phyloP scores from a whole-genome alignment of 2,329 filamentous ascomycete species.

The Neofusicoccum cordaticola region DNA sequence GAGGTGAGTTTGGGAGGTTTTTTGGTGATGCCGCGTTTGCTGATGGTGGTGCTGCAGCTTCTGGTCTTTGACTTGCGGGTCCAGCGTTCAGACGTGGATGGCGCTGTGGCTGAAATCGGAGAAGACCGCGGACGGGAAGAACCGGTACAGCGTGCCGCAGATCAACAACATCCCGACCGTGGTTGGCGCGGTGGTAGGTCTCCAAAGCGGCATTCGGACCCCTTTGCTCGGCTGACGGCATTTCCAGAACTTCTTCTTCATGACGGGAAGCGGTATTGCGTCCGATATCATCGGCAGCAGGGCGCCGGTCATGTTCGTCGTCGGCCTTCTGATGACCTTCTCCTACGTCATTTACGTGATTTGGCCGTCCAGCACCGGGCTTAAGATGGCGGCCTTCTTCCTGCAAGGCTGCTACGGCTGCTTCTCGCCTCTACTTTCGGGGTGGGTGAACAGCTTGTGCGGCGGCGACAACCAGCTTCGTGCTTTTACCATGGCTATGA shows the following conservation, averaged over 20 bases:
- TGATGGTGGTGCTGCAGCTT: constrained; percentile 26
- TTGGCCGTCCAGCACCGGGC: constrained; percentile 38
- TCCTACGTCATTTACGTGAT: constrained; percentile 38
- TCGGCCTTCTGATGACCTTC: constrained; percentile 36
- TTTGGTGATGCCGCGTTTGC: neutral
- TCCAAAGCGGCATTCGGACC: accelerated
- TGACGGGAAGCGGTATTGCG: constrained; percentile 29
- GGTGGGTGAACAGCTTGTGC: constrained; percentile 43
- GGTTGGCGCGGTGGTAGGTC: constrained; percentile 33
- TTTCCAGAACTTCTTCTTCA: constrained; percentile 40
- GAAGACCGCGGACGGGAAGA: constrained; percentile 20
- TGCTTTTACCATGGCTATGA: constrained; percentile 36
- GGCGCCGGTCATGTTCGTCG: constrained; percentile 37
- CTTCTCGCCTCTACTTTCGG: constrained; percentile 42
- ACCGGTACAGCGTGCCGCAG: constrained; percentile 35
- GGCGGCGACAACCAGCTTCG: constrained; percentile 45
- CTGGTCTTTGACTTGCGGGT: constrained; percentile 40
- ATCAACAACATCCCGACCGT: constrained; percentile 49
- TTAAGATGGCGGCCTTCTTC: constrained; percentile 42
- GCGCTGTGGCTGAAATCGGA: constrained; percentile 39
- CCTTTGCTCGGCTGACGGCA: neutral
- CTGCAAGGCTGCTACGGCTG: constrained; percentile 42
- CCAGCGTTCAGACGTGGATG: constrained; percentile 41
- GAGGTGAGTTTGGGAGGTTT: neutral
- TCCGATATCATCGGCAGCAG: constrained; percentile 35